Conservation (phyloP, 768 basidiomycete species). For the Lactarius sp. region DNA sequence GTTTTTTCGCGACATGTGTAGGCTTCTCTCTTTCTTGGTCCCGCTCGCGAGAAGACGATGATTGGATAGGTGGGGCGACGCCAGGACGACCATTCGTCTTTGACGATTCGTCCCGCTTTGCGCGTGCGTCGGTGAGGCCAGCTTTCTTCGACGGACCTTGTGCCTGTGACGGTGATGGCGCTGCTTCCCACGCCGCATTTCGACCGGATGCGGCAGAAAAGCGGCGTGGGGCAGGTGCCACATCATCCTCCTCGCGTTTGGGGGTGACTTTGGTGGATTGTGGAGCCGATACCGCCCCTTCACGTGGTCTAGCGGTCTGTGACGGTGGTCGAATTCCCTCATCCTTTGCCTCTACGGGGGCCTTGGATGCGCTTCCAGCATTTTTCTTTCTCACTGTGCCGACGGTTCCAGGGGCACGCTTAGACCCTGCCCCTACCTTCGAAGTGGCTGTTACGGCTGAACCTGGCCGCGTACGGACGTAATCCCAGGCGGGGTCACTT, state of each 20-base stretch:
- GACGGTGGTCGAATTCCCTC: constrained; percentile 8
- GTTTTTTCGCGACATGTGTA: constrained; percentile 4
- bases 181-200: constrained; percentile 11
- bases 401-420: constrained; percentile 6
- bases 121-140: constrained; percentile 31
- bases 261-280: constrained; percentile 9
- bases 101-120: constrained; percentile 30
- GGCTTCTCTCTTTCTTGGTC: constrained; percentile 18
- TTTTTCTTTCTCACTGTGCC: constrained; percentile 19
- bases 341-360: constrained; percentile 14
- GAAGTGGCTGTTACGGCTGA: not conserved
- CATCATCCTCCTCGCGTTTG: constrained; percentile 27
- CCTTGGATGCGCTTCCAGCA: constrained; percentile 4
- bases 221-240: constrained; percentile 19
- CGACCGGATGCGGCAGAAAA: constrained; percentile 27
- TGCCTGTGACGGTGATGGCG: constrained; percentile 20
- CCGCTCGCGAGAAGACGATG: constrained; percentile 27
- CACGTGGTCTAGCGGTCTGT: constrained; percentile 6
- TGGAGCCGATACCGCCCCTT: constrained; percentile 1
- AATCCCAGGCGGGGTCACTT: constrained; percentile 58
- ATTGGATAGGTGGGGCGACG: constrained; percentile 31
- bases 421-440: constrained; percentile 4
- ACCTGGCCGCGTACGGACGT: constrained; percentile 34
- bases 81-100: constrained; percentile 34
- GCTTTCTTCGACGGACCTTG: constrained; percentile 27